phyloP scores from a whole-genome alignment of 2,329 filamentous ascomycete species.

The Trichophyton verrucosum region DNA sequence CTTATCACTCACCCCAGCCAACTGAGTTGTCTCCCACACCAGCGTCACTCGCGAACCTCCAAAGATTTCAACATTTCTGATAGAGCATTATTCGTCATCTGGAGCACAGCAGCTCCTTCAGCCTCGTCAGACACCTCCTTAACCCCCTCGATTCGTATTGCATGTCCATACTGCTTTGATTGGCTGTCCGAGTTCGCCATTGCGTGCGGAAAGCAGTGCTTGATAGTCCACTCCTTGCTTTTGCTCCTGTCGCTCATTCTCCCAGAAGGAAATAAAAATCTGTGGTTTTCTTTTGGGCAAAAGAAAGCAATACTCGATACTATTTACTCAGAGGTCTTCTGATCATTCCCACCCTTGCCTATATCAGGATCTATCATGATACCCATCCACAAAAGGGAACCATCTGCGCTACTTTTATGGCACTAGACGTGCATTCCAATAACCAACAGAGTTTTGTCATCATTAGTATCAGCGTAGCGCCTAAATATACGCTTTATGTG shows the following conservation, averaged over 20 bases:
- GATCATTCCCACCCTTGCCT: background rate
- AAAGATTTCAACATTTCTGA: background rate
- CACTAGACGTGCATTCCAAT: background rate
- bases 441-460: conserved; percentile 1
- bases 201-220: background rate
- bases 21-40: background rate
- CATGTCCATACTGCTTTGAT: background rate
- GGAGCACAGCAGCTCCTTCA: background rate
- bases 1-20: background rate
- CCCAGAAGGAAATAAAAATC: background rate
- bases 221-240: conserved; percentile 3
- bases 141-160: background rate
- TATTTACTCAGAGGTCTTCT: background rate
- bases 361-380: conserved; percentile 1
- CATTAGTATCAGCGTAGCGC: background rate
- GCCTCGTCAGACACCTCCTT: conserved; percentile 2
- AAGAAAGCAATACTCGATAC: background rate
- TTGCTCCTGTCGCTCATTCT: conserved; percentile 2
- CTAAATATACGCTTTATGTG: background rate
- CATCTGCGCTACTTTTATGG: background rate
- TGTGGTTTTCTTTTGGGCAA: background rate
- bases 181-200: background rate
- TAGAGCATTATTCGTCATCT: background rate
- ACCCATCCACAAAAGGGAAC: background rate
- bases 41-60: background rate